Base-by-base conservation (phyloP, 345 rosid species). In the Rhodomyrtus tomentosa region DNA sequence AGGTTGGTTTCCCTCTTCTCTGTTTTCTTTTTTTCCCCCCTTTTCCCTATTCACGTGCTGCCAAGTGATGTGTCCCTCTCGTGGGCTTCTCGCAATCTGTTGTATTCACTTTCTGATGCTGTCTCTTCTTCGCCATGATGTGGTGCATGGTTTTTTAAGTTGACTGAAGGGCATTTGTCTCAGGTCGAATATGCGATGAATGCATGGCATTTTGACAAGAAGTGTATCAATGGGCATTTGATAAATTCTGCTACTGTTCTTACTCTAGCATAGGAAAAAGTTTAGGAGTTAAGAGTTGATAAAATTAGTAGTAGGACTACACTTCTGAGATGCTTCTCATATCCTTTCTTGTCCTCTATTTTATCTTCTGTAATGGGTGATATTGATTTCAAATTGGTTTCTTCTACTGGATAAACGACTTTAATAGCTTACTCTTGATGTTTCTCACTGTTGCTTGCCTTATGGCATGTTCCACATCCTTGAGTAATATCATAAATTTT, bases 1-100 rank as follows among this genome's bases (percentile, higher is more conserved):
- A 97, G 99, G 99, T 97, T 84, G 24, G 86, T 76, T 88, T 22
- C 16, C 38, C 36, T 21, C 76, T 62, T 32, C 76, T 6, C 5
- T 53, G 52, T n/a, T 51, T 29, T 9, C 0, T 81, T 27, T 49
- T 21, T 21, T 16, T 51, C 18, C 18, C 21, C 42, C 74, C 21
- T 62, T 62, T 20, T 32, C 20, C 25, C 10, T 20, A 9, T 53
- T 53, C 55, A 7, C 25, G 22, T 21, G 25, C 56, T 21, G 56
- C 56, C 56, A 54, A 54, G 56, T 21, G 56, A 54, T 2, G 25
- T 54, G 22, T 16, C 24, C 24, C 76, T 32, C 76, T 62, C 20
- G 18, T 32, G 42, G 42, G 76, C 42, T 62, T 16, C 76, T 62
- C 1, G 24, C 38, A 12, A 32, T 62, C 42, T 62, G 76, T 62